Evolutionary conservation across 192 early-diverging fungal species (phyloP).

Genomic region (Umbelopsis isabellina): DNA sequence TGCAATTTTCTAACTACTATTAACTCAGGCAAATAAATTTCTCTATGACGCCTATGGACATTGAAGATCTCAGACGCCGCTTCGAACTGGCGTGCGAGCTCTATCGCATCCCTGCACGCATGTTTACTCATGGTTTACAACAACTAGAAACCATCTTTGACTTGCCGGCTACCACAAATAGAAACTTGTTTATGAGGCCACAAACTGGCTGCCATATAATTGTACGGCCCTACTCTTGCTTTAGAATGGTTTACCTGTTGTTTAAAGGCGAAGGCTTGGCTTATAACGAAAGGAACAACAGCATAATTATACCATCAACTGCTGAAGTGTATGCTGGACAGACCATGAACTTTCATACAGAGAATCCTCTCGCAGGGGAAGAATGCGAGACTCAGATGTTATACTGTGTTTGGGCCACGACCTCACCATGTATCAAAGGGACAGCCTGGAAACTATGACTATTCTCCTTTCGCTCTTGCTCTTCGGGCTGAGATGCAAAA

Average conservation of each 20-base stretch:
- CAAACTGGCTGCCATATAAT: not conserved
- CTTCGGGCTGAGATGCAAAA: not conserved
- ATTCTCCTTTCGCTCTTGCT: not conserved
- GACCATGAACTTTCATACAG: not conserved
- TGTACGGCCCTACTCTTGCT: not conserved
- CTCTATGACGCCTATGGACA: too few species aligned
- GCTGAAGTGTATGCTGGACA: not conserved
- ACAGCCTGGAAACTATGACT: not conserved
- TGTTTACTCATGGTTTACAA: too few species aligned
- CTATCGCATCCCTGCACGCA: too few species aligned
- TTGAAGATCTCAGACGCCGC: too few species aligned
- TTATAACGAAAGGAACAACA: not conserved
- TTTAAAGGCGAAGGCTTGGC: not conserved
- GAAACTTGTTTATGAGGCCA: not conserved
- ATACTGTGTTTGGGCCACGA: not conserved
- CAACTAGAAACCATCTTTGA: too few species aligned
- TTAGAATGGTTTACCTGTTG: not conserved
- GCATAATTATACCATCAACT: not conserved
- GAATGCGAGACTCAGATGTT: not conserved
- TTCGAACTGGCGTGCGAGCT: too few species aligned
- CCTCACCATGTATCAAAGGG: not conserved
- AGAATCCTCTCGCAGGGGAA: not conserved
- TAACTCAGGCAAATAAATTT: too few species aligned
- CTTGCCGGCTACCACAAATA: too few species aligned
- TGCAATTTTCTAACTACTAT: too few species aligned